Evolutionary conservation across 148 eudicot species (phyloP), one percentile per base, ranked within the genome.

Genomic region (Beta vulgaris): DNA sequence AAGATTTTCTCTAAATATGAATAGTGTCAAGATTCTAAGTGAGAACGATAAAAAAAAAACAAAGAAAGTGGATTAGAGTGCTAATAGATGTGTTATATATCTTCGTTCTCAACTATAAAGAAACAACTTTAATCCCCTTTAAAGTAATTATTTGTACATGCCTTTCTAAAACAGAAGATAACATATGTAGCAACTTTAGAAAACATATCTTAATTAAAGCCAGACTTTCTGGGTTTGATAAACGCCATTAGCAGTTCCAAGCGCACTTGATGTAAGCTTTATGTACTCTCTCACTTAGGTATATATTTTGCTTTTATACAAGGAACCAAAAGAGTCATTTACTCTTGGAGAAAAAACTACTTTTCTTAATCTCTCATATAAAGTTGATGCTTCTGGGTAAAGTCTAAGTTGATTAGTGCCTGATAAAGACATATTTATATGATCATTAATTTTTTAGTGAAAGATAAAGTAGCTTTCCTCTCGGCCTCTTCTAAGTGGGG

Each of bases 321-420:
- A 78, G 48, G 10, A 71, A 78, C 83, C 82, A 80, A 84, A 80
- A 76, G 60, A 75, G 75, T 79, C 31, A 66, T 74, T 34, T 68
- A 73, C 72, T 75, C 72, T 69, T 71, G 60, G 77, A 73, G 79
- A 75, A 61, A 66, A 66, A 59, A 70, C 57, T 19, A 51, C 57
- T 51, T 25, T 29, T 49, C 67, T 76, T 73, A 64, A 68, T 67
- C 72, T 69, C 77, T 78, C 69, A 12, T 29, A 69, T 72, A 88
- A 88, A 84, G 81, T 75, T 79, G 81, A 85, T 83, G 88, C 91
- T 86, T 86, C 73, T 79, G 82, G 72, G 83, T 76, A 86, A 86
- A 88, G 89, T 68, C 59, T 51, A 70, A 78, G 68, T 78, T 75
- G 66, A 70, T 75, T 79, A 75, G 73, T 77, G 71, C 69, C 51